A percentile compares a stretch with the other conserved stretches of the same genome.
Evolutionary conservation across 305 asterid genomes (phyloP).

Genomic region (Fraxinus ornus): DNA sequence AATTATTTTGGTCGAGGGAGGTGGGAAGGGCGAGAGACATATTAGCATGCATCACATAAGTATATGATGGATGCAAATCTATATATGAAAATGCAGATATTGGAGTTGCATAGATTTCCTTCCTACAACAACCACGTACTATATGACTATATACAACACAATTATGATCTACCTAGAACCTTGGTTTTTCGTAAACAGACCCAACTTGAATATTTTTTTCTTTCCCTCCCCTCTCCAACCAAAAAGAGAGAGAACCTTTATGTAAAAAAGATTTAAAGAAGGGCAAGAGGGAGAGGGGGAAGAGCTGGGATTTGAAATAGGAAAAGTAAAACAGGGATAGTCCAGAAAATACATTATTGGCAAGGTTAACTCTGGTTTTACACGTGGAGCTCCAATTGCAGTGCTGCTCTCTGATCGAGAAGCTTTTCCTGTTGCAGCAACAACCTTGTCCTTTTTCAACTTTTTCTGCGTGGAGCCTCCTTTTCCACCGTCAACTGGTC

Average conservation of each 20-base stretch:
- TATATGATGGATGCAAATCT: neutral
- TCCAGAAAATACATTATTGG: slow-evolving; percentile 64
- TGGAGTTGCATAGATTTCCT: neutral
- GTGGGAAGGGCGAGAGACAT: neutral
- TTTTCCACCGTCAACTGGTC: slow-evolving; percentile 70
- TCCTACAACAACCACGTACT: neutral
- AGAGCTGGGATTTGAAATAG: neutral
- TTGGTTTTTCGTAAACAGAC: neutral
- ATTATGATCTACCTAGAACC: neutral
- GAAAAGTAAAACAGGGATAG: slow-evolving; percentile 6
- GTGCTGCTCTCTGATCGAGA: slow-evolving; percentile 63
- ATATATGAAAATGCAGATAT: neutral
- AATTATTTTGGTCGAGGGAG: neutral
- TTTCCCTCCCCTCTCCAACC: neutral
- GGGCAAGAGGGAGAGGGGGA: neutral
- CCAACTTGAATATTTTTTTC: neutral
- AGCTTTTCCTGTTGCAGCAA: slow-evolving; percentile 63
- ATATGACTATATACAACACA: neutral
- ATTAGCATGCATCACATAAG: neutral
- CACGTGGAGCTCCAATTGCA: slow-evolving; percentile 74
- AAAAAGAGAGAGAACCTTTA: neutral
- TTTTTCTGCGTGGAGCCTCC: slow-evolving; percentile 70
- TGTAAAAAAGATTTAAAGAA: neutral
- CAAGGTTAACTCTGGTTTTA: slow-evolving; percentile 77
- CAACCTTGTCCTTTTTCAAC: slow-evolving; percentile 77